Evolutionary conservation across 345 rosid species (phyloP).

Genomic region (Barbarea vulgaris): DNA sequence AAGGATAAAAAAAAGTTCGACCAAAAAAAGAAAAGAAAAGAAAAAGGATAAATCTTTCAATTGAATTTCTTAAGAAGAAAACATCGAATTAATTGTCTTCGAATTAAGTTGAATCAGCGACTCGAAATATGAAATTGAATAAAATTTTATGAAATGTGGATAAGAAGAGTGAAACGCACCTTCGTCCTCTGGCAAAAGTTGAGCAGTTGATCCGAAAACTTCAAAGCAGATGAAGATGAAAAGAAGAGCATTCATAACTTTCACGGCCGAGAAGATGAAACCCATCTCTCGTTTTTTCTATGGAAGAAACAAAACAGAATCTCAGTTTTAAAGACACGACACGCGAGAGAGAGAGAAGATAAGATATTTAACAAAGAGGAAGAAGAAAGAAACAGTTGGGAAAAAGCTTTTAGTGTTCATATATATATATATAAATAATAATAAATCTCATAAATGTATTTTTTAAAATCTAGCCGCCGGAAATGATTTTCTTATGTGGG

Average conservation of each 20-base stretch:
- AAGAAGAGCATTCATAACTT: slow-evolving; percentile 34
- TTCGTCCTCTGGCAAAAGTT: slow-evolving; percentile 58
- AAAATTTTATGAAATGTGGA: not conserved
- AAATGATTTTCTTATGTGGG: slow-evolving; percentile 22
- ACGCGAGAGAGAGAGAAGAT: not conserved
- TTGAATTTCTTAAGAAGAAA: not conserved
- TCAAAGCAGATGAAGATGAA: slow-evolving; percentile 39
- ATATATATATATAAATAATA: not conserved
- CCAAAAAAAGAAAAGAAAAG: too few relatives aligned
- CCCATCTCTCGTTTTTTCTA: slow-evolving; percentile 33
- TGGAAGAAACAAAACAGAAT: not conserved
- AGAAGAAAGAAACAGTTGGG: slow-evolving; percentile 12
- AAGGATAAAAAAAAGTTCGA: too few relatives aligned
- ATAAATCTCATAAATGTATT: not conserved
- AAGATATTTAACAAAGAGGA: not conserved
- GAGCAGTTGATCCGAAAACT: slow-evolving; percentile 51
- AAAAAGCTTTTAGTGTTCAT: slow-evolving; percentile 17
- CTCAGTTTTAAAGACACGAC: not conserved
- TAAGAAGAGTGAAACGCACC: slow-evolving; percentile 41
- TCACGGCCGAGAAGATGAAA: slow-evolving; percentile 31
- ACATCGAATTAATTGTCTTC: not conserved
- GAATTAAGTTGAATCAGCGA: not conserved
- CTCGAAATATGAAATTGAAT: not conserved
- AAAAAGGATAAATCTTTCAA: not conserved
- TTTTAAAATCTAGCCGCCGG: slow-evolving; percentile 18